These are phyloP conservation scores for Hanseniaspora sp. DNA, from an alignment of 1,139 yeast genomes.

Conservation along the genomic window DNA sequence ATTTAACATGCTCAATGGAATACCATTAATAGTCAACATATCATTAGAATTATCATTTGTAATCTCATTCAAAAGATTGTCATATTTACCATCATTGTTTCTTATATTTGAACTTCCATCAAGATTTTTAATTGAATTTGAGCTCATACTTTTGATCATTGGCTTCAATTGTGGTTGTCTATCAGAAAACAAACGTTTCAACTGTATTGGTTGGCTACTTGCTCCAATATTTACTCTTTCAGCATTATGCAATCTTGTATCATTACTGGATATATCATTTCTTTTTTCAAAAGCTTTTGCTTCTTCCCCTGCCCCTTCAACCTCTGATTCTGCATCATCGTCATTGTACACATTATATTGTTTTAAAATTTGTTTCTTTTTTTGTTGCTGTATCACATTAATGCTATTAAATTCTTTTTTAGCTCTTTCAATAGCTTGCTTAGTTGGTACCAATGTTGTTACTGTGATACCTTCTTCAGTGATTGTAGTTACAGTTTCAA, in stretches of 20 bases:
- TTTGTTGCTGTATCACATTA: slow-evolving; percentile 22
- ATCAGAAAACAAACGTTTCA: background rate
- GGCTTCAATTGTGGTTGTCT: background rate
- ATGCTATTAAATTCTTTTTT: slow-evolving; percentile 29
- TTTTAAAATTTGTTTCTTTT: slow-evolving; percentile 20
- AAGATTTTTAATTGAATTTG: too few relatives aligned
- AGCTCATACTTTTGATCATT: background rate
- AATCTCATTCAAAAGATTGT: background rate
- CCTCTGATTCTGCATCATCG: background rate
- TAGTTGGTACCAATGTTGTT: slow-evolving; percentile 80
- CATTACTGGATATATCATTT: too few relatives aligned
- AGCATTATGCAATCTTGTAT: too few relatives aligned
- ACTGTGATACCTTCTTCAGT: slow-evolving; percentile 89
- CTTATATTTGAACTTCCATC: background rate
- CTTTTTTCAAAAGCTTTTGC: background rate
- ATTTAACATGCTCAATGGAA: slow-evolving; percentile 67
- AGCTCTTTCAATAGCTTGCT: slow-evolving; percentile 45
- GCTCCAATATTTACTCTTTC: background rate
- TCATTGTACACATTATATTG: slow-evolving; percentile 8
- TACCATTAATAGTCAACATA: slow-evolving; percentile 47
- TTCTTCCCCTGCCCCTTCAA: background rate
- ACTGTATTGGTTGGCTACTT: slow-evolving; percentile 28
- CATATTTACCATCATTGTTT: background rate
- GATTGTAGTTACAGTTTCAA: slow-evolving; percentile 71
- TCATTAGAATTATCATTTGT: slow-evolving; percentile 21